Evolutionary conservation across 2,329 filamentous ascomycete genomes (phyloP).

Genomic region (Pseudogymnoascus pannorum): DNA sequence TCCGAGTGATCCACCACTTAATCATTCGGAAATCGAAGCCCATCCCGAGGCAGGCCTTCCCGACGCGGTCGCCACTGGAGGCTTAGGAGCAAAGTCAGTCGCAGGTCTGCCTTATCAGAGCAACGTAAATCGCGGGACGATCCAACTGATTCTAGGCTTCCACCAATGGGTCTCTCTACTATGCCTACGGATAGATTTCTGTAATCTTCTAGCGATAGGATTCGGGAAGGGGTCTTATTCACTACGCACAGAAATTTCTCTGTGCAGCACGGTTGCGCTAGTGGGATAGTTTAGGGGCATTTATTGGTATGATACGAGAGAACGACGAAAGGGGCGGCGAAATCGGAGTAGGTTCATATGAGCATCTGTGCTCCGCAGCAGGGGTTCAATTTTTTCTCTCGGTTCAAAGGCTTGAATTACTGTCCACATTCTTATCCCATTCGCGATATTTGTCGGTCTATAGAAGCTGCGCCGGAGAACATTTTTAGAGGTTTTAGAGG

Average conservation of each 20-base stretch:
- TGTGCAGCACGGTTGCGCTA: not conserved
- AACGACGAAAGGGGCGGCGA: not conserved
- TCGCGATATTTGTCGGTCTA: not conserved
- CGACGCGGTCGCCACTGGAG: constrained; percentile 25
- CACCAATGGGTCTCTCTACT: not conserved
- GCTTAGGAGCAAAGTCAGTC: constrained; percentile 18
- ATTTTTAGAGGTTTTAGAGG: not conserved
- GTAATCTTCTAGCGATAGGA: not conserved
- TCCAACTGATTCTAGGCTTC: not conserved
- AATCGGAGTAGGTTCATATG: not conserved
- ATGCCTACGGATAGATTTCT: not conserved
- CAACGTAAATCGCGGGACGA: not conserved
- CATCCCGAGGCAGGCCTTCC: constrained; percentile 14
- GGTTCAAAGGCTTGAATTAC: not conserved
- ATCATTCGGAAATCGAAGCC: constrained; percentile 14
- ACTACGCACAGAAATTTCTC: not conserved
- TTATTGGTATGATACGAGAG: not conserved
- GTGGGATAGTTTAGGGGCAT: not conserved
- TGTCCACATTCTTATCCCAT: not conserved
- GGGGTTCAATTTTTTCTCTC: not conserved
- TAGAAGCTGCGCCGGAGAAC: not conserved
- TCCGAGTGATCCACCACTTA: constrained; percentile 23
- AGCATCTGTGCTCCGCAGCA: not conserved
- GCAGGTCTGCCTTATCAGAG: not conserved
- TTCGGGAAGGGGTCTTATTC: not conserved